Evolutionary conservation across 2,329 filamentous ascomycete genomes (phyloP), one percentile per base, ranked within the genome.

Genomic region (Diaporthe ampelina): DNA sequence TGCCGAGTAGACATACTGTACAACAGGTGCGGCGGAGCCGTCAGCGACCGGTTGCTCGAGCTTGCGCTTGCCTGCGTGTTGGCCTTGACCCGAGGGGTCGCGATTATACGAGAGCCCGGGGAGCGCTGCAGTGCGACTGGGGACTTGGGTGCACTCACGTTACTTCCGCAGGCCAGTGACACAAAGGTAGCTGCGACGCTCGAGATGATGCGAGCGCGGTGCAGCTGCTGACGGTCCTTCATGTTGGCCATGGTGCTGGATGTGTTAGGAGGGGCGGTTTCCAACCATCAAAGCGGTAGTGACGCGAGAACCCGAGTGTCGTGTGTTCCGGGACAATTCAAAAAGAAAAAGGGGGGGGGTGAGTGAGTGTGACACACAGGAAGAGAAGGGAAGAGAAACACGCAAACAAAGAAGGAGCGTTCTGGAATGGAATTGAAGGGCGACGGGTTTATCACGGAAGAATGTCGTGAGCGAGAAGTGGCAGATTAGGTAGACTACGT

Each of bases 1-100:
- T 84, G 96, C 96, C 72, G 95, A 98, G 85, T 98, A 99, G 81
- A 95, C 96, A 90, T 99, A 98, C 95, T 98, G 81, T 67, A 29
- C n/a, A 26, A 26, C 29, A 43, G 40, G 21, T 1, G 45, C 26
- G 19, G n/a, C 19, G 73, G 37, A 69, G n/a, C 26, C 70, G 24
- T 67, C 43, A 61, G 70, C 63, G 73, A 78, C 76, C 75, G 72
- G 58, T 45, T 54, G n/a, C 3, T 24, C 57, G 21, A 40, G 35
- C 10, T 21, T 48, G 43, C 43, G 17, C 19, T n/a, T n/a, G 32
- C 15, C n/a, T 37, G 40, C n/a, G 11, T 10, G 37, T 21, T 48
- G 24, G 37, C 43, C 40, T 58, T 58, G 50, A 57, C 37, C 19
- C 40, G 19, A 68, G 10, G 7, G n/a, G 29, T 19, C 52, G 19